Percentiles rank a stretch among this genome's conserved stretches.
Evolutionary conservation across 495 filamentous ascomycete genomes (phyloP).

Genomic region (Penicillium lividum): DNA sequence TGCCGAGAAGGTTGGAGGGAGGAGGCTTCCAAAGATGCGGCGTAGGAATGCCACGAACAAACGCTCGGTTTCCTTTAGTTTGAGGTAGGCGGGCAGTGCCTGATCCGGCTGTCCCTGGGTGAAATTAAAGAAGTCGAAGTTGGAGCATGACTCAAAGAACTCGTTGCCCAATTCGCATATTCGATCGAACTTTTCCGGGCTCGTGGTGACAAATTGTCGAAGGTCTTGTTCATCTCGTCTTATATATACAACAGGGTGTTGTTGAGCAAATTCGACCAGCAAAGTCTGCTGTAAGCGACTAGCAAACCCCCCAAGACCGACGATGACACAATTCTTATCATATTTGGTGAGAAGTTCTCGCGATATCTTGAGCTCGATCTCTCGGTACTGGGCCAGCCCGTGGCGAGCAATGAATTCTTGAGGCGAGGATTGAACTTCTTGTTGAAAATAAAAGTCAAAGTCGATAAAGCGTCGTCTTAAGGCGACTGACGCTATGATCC

Average conservation of each 20-base stretch:
- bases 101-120: constrained; percentile 16
- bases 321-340: constrained; percentile 62
- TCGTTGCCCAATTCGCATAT: constrained; percentile 46
- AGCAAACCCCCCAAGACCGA: constrained; percentile 37
- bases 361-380: constrained; percentile 57
- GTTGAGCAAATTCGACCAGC: constrained; percentile 32
- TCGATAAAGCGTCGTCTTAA: constrained; percentile 66
- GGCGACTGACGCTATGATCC: constrained; percentile 69
- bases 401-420: constrained; percentile 56
- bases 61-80: constrained; percentile 44
- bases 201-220: constrained; percentile 14
- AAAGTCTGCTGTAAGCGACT: constrained; percentile 21
- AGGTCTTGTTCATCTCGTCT: constrained; percentile 59
- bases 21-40: constrained; percentile 30
- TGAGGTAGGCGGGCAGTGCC: constrained; percentile 17
- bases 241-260: constrained; percentile 67
- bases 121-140: constrained; percentile 72
- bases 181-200: constrained; percentile 49
- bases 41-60: constrained; percentile 28
- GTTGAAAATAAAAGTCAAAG: constrained; percentile 63
- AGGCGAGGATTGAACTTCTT: constrained; percentile 55
- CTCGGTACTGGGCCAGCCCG: constrained; percentile 57
- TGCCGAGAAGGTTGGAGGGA: constrained; percentile 11
- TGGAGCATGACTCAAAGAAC: constrained; percentile 59
- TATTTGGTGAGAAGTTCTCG: constrained; percentile 56